Evolutionary conservation across 1,284 basidiomycete genomes (phyloP).

Genomic region (Fistulinella staudtii): DNA sequence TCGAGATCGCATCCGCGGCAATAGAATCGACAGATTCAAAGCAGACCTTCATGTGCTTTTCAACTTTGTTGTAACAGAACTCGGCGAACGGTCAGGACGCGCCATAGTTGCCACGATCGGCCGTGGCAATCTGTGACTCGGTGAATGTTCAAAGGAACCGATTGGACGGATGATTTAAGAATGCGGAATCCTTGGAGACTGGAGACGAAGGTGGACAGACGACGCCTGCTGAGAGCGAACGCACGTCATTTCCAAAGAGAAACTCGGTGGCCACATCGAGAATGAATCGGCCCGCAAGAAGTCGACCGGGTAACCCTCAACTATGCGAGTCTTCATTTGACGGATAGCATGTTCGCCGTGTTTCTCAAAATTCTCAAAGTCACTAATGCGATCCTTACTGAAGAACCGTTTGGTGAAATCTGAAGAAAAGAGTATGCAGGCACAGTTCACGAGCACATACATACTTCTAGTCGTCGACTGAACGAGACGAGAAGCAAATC

Average conservation of each 20-base stretch:
- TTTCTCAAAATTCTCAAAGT: conserved; percentile 53
- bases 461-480: conserved; percentile 54
- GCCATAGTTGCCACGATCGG: conserved; percentile 18
- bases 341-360: conserved; percentile 41
- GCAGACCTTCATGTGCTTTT: conserved; percentile 18
- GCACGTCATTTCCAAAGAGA: conserved; percentile 42
- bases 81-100: conserved; percentile 25
- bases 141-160: conserved; percentile 26
- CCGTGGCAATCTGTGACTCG: conserved; percentile 12
- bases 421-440: background rate
- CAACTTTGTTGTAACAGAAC: conserved; percentile 20
- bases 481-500: too few species aligned
- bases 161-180: conserved; percentile 21
- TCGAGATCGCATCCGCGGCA: conserved; percentile 22
- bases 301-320: conserved; percentile 45
- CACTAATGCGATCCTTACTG: conserved; percentile 46
- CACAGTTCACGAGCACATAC: conserved; percentile 4
- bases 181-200: conserved; percentile 10
- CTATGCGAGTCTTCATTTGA: conserved; percentile 39
- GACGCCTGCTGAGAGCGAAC: conserved; percentile 36
- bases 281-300: conserved; percentile 45
- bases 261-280: conserved; percentile 49
- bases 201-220: conserved; percentile 34
- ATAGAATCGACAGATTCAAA: conserved; percentile 30
- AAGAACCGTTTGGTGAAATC: conserved; percentile 56